phyloP scores from a whole-genome alignment of 2,329 filamentous ascomycete species.

The Colletotrichum sp. region DNA sequence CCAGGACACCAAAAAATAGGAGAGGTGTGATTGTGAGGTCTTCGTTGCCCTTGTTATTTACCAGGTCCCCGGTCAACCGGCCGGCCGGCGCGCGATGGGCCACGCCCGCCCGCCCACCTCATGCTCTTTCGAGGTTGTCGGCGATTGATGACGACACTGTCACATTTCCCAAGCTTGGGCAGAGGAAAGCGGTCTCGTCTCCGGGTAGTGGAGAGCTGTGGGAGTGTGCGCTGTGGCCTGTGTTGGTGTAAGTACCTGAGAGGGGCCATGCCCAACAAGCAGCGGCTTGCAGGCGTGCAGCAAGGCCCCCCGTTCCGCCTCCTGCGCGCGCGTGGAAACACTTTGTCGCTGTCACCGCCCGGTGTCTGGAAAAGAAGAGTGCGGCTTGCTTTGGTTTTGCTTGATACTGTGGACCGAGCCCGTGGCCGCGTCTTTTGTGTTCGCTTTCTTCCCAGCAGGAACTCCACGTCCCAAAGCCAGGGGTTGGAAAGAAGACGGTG shows the following conservation, averaged over 20 bases:
- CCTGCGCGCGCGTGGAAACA: not conserved
- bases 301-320: not conserved
- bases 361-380: not conserved
- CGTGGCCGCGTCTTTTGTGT: not conserved
- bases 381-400: not conserved
- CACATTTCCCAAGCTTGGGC: not conserved
- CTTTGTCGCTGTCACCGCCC: not conserved
- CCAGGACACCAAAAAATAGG: not conserved
- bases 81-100: not conserved
- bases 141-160: conserved; percentile 10
- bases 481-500: not conserved
- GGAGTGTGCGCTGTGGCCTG: not conserved
- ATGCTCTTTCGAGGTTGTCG: not conserved
- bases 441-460: not conserved
- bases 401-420: not conserved
- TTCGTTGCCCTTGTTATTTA: not conserved
- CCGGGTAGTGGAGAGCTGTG: not conserved
- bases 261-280: not conserved
- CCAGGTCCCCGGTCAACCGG: not conserved
- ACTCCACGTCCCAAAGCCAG: not conserved
- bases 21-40: not conserved
- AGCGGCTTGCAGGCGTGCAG: not conserved
- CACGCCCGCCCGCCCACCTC: not conserved
- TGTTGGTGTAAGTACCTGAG: not conserved
- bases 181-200: not conserved